Evolutionary conservation across 2,329 filamentous ascomycete genomes (phyloP).

Genomic region (Fusarium denticulatum): DNA sequence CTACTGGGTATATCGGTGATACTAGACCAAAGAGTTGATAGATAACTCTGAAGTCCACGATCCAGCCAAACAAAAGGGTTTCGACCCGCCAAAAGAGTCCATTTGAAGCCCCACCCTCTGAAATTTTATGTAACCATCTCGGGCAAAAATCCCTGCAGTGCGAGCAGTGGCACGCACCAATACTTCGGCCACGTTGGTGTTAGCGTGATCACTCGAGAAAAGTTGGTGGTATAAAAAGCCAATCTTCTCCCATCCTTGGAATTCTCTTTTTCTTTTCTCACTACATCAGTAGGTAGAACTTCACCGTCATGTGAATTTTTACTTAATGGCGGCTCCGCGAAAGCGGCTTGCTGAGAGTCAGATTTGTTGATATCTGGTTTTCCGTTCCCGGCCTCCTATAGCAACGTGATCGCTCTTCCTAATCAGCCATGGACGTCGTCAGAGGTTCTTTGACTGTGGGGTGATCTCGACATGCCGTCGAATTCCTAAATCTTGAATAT

Average conservation of each 20-base stretch:
- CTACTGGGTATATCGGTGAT: not conserved
- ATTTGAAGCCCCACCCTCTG: not conserved
- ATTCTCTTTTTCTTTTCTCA: not conserved
- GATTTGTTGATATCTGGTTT: conserved; percentile 60
- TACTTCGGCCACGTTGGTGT: not conserved
- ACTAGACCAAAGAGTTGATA: conserved; percentile 1
- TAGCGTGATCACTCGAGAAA: conserved; percentile 5
- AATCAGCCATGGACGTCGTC: conserved; percentile 53
- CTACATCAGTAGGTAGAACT: conserved; percentile 27
- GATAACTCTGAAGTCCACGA: conserved; percentile 5
- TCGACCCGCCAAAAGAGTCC: not conserved
- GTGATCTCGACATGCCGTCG: conserved; percentile 57
- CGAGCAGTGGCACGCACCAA: not conserved
- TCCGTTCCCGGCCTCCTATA: conserved; percentile 66
- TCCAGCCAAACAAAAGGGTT: not conserved
- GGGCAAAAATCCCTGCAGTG: not conserved
- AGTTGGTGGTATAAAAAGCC: conserved; percentile 14
- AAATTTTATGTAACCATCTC: conserved; percentile 15
- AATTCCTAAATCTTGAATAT: not conserved
- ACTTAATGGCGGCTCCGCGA: conserved; percentile 62
- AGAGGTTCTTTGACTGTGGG: conserved; percentile 62
- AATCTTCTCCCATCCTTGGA: not conserved
- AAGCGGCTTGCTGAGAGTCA: conserved; percentile 66
- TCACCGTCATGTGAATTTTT: conserved; percentile 49
- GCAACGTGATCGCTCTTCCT: conserved; percentile 58